These are phyloP conservation scores for Pestalotiopsis sp. DNA, from an alignment of 2,329 filamentous ascomycete species.

Conservation along the genomic window DNA sequence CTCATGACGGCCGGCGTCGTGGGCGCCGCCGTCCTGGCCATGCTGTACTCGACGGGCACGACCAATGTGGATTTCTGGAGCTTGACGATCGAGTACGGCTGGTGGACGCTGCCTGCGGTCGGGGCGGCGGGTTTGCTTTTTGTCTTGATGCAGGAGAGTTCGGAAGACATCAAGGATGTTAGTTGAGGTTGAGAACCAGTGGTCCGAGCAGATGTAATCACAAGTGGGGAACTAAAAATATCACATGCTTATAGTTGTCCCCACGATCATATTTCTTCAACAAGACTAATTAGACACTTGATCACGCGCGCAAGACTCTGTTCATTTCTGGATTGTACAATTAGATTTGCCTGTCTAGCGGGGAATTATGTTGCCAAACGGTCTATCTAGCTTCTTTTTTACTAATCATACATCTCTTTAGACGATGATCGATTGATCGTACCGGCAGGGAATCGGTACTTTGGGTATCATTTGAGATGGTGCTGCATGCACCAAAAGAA, in stretches of 20 bases:
- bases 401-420: background rate
- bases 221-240: background rate
- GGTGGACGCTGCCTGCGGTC: background rate
- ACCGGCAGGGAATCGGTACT: background rate
- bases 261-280: background rate
- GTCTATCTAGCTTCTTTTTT: background rate
- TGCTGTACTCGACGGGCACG: background rate
- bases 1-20: background rate
- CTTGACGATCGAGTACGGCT: constrained; percentile 4
- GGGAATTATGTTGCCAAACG: background rate
- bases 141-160: background rate
- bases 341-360: background rate
- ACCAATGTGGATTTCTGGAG: constrained; percentile 8
- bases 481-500: background rate
- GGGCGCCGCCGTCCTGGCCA: background rate
- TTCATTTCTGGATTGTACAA: background rate
- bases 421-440: background rate
- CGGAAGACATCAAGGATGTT: constrained; percentile 1
- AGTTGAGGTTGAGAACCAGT: background rate
- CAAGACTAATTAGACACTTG: background rate
- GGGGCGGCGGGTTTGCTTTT: background rate
- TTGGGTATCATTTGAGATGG: background rate
- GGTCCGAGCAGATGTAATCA: background rate
- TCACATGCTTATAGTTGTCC: background rate
- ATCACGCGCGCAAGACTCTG: background rate